These are phyloP conservation scores for Ogataea siamensis DNA, from an alignment of 805 yeast species.

Conservation along the genomic window DNA sequence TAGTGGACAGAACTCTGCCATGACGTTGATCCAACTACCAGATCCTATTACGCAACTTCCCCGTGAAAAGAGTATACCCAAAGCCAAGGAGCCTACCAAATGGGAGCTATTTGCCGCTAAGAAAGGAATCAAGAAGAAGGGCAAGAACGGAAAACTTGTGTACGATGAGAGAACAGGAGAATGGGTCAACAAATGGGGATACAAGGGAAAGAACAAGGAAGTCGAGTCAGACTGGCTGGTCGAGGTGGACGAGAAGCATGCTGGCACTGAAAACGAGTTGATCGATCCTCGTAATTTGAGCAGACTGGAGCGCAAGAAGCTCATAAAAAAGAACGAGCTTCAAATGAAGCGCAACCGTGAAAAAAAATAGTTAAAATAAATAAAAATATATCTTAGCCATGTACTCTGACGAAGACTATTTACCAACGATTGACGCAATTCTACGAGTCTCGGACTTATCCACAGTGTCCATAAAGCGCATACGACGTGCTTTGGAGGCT, in stretches of 20 bases:
- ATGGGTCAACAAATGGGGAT: constrained; percentile 99
- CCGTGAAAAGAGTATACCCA: constrained; percentile 94
- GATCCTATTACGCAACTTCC: constrained; percentile 80
- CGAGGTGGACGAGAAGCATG: constrained; percentile 74
- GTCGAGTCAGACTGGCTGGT: constrained; percentile 92
- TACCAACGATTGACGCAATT: constrained; percentile 72
- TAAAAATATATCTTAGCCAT: constrained; percentile 3
- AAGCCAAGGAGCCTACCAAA: constrained; percentile 85
- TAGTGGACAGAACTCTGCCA: constrained; percentile 59
- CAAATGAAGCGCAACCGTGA: constrained; percentile 78
- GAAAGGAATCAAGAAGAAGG: constrained; percentile 91
- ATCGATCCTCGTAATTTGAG: constrained; percentile 83
- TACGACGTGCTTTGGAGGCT: constrained; percentile 70
- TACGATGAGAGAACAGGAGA: constrained; percentile 86
- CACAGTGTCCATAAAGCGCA: constrained; percentile 65
- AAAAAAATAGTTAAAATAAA: constrained; percentile 5
- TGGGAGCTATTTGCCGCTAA: constrained; percentile 97
- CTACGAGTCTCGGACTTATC: constrained; percentile 68
- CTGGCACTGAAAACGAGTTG: constrained; percentile 58
- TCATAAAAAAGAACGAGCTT: constrained; percentile 77
- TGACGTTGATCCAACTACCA: constrained; percentile 83
- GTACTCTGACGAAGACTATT: constrained; percentile 34
- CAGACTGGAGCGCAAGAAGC: constrained; percentile 79
- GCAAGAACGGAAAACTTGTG: constrained; percentile 83
- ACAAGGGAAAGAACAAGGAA: constrained; percentile 86